Percentiles rank a stretch among this genome's conserved stretches.
These are phyloP conservation scores for Medicago lupulina DNA, from an alignment of 306 rosid genomes.

Conservation along the genomic window DNA sequence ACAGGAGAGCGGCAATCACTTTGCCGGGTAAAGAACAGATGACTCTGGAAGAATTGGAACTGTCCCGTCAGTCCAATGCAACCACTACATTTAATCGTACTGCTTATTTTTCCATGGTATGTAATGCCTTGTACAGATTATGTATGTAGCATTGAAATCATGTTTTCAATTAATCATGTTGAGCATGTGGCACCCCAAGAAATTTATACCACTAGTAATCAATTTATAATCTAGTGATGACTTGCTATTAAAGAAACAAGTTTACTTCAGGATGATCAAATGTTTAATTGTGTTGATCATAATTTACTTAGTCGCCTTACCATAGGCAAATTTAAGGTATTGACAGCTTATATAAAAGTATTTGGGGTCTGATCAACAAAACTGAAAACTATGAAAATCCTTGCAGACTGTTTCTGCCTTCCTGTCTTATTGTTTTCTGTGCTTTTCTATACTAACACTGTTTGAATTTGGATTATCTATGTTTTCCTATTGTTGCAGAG, in stretches of 20 bases:
- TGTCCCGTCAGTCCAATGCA: conserved; percentile 50
- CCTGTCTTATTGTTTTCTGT: too few relatives aligned
- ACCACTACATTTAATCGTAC: conserved; percentile 56
- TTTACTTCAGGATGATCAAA: conserved; percentile 17
- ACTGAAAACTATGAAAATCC: not conserved
- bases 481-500: not conserved
- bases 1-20: conserved; percentile 76
- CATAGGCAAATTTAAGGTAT: not conserved
- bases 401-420: not conserved
- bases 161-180: not conserved
- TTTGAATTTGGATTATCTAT: not conserved
- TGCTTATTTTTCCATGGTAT: conserved; percentile 72
- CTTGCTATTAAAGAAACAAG: not conserved
- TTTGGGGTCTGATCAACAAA: conserved; percentile 15
- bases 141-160: conserved; percentile 11
- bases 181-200: not conserved
- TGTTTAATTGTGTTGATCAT: not conserved
- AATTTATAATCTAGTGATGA: conserved; percentile 3
- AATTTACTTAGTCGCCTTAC: conserved; percentile 14
- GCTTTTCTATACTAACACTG: too few relatives aligned
- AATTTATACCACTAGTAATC: not conserved
- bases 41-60: conserved; percentile 61
- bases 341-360: not conserved
- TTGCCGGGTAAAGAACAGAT: conserved; percentile 58
- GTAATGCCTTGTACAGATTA: conserved; percentile 26